A percentile compares a stretch with the other conserved stretches of the same genome.
phyloP scores from a whole-genome alignment of 2,329 filamentous ascomycete genomes.

The Aschersonia sp. region DNA sequence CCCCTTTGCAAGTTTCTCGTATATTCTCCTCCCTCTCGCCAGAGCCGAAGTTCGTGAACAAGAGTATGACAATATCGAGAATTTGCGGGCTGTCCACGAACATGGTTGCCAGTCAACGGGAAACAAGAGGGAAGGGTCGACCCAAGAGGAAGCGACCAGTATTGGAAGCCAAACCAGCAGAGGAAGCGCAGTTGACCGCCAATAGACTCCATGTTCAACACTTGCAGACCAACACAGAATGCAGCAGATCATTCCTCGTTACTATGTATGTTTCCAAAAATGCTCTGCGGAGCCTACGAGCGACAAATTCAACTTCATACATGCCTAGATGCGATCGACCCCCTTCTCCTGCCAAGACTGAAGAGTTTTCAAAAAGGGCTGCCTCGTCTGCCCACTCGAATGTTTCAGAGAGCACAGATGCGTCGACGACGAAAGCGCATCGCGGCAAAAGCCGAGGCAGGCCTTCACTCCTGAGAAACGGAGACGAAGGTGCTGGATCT shows the following conservation, averaged over 20 bases:
- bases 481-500: conserved; percentile 4
- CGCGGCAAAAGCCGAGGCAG: conserved; percentile 5
- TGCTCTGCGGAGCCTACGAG: background rate
- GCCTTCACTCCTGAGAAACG: conserved; percentile 3
- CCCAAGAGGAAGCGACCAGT: too few species aligned
- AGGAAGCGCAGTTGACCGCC: too few species aligned
- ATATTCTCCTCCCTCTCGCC: conserved; percentile 2
- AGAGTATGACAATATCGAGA: background rate
- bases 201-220: too few species aligned
- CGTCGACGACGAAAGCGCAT: background rate
- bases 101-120: background rate
- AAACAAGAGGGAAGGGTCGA: background rate
- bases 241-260: background rate
- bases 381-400: background rate
- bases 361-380: background rate
- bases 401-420: background rate
- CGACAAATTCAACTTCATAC: background rate
- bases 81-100: background rate
- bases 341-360: too few species aligned
- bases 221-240: background rate
- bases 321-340: background rate
- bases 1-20: conserved; percentile 3
- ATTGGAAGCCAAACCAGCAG: too few species aligned
- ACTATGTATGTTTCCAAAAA: background rate
- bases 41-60: background rate